Base-by-base conservation (phyloP, 129 eudicot genomes). In the Artemisia annua region DNA sequence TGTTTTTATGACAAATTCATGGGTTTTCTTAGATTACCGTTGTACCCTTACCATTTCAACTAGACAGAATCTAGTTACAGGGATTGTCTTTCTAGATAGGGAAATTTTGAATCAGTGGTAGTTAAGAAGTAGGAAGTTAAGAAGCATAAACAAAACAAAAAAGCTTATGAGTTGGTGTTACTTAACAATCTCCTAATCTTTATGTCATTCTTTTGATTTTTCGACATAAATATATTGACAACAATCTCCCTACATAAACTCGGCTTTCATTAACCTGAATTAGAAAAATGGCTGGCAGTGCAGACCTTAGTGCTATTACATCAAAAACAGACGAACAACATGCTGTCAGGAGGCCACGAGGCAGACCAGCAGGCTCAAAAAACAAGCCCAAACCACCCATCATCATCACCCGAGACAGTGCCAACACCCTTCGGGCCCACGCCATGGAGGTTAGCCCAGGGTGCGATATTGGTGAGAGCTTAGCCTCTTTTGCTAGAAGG, bases 311-410 rank as follows among this genome's bases (percentile, higher is more conserved):
- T 39, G 66, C 66, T n/a, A 39, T 68, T 35, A 35, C 67, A 3
- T 32, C 65, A 4, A 67, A 56, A 66, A 7, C 54, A n/a, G 68
- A 75, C 3, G 87, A 84, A 22, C 74, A 84, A 22, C 79, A 75
- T 43, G 68, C 72, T 9, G 32, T 70, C 7, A 77, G 89, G 24
- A 75, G 90, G 72, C 88, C 95, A 20, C 86, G 95, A 22, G 95
- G 95, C 28, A 70, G 95, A 75, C 95, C 95, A 0, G 86, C 95
- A 1, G 95, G 90, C 26, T 87, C 89, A 63, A 87, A 87, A 75
- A 87, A 87, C 84, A 87, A 87, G 84, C 93, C 89, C 0, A 85
- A 88, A 63, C 88, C 86, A 4, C 95, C 95, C 56, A 88, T 88
- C 51, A 85, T 88, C 63, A 81, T 88, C 19, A 85, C 95, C 54